These are phyloP conservation scores for Carallia pectinifolia DNA, from an alignment of 345 rosid genomes.

Conservation along the genomic window DNA sequence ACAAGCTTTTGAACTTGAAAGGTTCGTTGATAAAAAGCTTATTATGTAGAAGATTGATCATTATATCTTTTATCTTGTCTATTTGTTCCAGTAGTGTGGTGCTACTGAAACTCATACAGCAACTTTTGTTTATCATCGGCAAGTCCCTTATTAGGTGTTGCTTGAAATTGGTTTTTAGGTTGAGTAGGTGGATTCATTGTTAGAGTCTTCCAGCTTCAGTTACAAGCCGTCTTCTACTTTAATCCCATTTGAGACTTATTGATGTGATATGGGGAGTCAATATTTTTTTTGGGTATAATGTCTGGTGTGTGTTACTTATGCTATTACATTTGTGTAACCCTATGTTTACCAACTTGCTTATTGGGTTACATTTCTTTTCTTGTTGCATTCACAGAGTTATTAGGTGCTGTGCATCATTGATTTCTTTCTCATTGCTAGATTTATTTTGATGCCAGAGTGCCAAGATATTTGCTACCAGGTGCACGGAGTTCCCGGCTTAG, in stretches of 20 bases:
- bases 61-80: too few species aligned
- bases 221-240: too few species aligned
- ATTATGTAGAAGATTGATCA: not conserved
- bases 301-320: not conserved
- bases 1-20: constrained; percentile 5
- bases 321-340: not conserved
- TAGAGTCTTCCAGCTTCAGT: too few species aligned
- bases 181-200: too few species aligned
- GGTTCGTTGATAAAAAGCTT: not conserved
- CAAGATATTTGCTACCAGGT: constrained; percentile 89
- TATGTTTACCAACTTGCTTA: not conserved
- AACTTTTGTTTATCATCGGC: too few species aligned
- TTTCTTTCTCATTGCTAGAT: constrained; percentile 18
- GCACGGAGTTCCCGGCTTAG: constrained; percentile 93
- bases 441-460: constrained; percentile 62
- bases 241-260: too few species aligned
- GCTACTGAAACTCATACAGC: too few species aligned
- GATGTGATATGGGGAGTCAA: too few species aligned
- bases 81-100: too few species aligned
- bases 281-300: not conserved
- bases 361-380: constrained; percentile 2
- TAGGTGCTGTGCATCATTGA: constrained; percentile 1
- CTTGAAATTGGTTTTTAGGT: too few species aligned
- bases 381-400: not conserved
- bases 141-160: too few species aligned